Percentiles rank a stretch among this genome's conserved stretches.
Evolutionary conservation across 345 rosid genomes (phyloP).

Genomic region (Gossypium australe): DNA sequence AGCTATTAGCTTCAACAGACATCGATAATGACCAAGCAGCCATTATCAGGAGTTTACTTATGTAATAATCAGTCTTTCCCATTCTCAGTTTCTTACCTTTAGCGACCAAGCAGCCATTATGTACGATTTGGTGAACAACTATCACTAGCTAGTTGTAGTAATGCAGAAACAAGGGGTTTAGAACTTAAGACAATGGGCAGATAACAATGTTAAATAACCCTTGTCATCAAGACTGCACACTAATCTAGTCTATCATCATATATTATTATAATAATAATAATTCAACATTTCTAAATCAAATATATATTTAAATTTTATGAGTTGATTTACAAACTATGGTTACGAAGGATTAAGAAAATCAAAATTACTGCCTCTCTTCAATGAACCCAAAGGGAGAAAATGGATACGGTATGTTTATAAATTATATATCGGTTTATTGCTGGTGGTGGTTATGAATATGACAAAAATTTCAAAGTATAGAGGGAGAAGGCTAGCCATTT

Average conservation of each 20-base stretch:
- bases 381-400: background rate
- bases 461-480: background rate
- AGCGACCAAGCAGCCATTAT: background rate
- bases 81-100: background rate
- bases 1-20: slow-evolving; percentile 71
- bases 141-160: background rate
- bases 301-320: background rate
- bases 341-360: background rate
- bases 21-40: slow-evolving; percentile 66
- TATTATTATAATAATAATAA: background rate
- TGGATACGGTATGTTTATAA: background rate
- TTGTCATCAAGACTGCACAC: background rate
- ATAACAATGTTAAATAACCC: background rate
- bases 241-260: background rate
- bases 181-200: too few relatives aligned
- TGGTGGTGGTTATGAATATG: background rate
- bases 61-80: slow-evolving; percentile 21
- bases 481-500: background rate
- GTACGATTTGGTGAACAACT: background rate
- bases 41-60: slow-evolving; percentile 79
- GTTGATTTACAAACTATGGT: slow-evolving; percentile 1
- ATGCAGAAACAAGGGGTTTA: background rate
- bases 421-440: background rate
- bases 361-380: background rate
- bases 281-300: background rate